Conservation (phyloP, 768 basidiomycete genomes). For the Amyloporia xantha region DNA sequence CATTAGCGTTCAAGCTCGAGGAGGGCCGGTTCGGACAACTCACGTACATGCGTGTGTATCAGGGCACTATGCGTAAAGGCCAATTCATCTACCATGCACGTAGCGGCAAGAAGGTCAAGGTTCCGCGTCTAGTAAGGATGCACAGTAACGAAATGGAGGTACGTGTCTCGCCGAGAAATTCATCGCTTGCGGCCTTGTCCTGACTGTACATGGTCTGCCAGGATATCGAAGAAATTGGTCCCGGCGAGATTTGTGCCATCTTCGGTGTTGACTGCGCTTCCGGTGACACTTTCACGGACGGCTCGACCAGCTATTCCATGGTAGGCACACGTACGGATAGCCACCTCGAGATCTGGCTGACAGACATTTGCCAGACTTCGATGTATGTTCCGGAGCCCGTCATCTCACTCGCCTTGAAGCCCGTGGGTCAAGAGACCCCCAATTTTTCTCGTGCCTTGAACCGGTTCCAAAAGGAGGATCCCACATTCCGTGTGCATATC, state of each 20-base stretch:
- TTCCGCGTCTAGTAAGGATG: conserved; percentile 94
- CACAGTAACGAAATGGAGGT: conserved; percentile 99
- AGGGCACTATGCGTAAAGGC: conserved; percentile 86
- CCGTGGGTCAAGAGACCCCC: conserved; percentile 87
- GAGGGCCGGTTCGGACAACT: conserved; percentile 96
- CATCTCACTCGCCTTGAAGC: conserved; percentile 91
- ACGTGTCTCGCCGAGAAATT: conserved; percentile 13
- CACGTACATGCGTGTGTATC: conserved; percentile 98
- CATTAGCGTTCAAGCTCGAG: conserved; percentile 96
- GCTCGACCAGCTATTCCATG: conserved; percentile 88
- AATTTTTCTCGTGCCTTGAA: conserved; percentile 96
- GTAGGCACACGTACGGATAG: no score
- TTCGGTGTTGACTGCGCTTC: conserved; percentile 98
- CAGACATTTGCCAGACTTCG: conserved; percentile 74
- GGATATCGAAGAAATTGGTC: conserved; percentile 91
- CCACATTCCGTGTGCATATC: conserved; percentile 96
- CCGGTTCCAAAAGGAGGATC: conserved; percentile 98
- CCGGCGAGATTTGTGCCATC: conserved; percentile 98
- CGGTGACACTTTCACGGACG: conserved; percentile 96
- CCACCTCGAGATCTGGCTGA: no score
- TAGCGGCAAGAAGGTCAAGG: conserved; percentile 95
- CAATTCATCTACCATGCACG: conserved; percentile 84
- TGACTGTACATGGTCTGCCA: conserved; percentile 21
- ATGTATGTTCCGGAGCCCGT: conserved; percentile 99
- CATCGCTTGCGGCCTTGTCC: neutral